A percentile compares a stretch with the other conserved stretches of the same genome.
Conservation (phyloP, 176 grass and related monocot species). For the Carex myosuroides region DNA sequence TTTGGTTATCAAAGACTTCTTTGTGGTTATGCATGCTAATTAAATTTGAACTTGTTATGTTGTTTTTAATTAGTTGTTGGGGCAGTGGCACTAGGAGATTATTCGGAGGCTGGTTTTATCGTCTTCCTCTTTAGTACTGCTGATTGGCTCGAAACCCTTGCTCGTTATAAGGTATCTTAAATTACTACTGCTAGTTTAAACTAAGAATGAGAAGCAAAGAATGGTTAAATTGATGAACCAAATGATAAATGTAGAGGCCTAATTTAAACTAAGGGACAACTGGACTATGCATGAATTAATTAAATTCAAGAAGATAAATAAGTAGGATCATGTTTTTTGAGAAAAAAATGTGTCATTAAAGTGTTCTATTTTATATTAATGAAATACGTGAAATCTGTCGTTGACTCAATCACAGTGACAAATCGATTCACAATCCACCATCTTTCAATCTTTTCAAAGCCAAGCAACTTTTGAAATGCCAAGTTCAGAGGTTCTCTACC, state of each 20-base stretch:
- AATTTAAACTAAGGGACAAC: background rate
- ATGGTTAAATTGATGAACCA: background rate
- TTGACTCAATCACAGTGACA: background rate
- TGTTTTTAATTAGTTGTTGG: slow-evolving; percentile 25
- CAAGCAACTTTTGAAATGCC: background rate
- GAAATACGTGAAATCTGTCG: background rate
- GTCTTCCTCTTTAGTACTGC: slow-evolving; percentile 79
- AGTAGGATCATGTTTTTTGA: background rate
- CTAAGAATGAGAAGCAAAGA: background rate
- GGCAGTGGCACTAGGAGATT: slow-evolving; percentile 42
- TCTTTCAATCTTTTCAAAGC: background rate
- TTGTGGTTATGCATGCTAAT: background rate
- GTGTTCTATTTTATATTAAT: background rate
- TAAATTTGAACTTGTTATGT: background rate
- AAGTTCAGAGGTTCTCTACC: background rate
- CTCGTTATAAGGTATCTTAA: slow-evolving; percentile 31
- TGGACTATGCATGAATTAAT: background rate
- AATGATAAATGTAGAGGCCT: background rate
- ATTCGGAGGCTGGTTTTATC: slow-evolving; percentile 45
- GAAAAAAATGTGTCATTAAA: background rate
- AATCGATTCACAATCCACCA: no score
- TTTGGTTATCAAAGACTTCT: background rate
- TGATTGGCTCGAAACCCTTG: slow-evolving; percentile 72
- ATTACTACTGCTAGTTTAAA: background rate
- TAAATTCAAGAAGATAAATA: background rate